Base-by-base conservation (phyloP, 352 stramenopile species). In the Nothophytophthora sp. region DNA sequence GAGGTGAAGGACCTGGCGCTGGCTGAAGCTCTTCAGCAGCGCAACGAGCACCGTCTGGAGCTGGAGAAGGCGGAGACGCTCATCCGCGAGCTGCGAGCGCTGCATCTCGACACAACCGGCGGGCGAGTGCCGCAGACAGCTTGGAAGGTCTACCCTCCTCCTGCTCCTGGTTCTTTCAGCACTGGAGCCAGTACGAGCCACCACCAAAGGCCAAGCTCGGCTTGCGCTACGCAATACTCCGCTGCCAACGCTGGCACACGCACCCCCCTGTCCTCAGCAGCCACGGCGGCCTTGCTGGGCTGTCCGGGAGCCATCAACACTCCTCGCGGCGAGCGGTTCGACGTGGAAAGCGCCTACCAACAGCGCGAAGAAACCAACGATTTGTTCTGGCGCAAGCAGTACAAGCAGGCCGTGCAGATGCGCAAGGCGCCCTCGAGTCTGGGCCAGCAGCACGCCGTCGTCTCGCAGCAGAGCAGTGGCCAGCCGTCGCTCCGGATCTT, bases 401-500 rank as follows among this genome's bases (percentile, higher is more conserved):
- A 84, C 55, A 73, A 73, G 28, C 67, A 84, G 9, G 73, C 73
- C 8, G 68, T 84, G 18, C 70, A 65, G 16, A 76, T 81, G 73
- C 58, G 73, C 23, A 81, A 80, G 58, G 59, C 70, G 19, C 66
- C 63, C 8, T 56, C 50, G 18, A 32, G 30, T 24, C 33, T 23
- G 42, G 33, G 44, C 7, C 44, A 55, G 15, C 59, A 33, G 37
- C 53, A 19, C 11, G 42, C 24, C 15, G 27, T 35, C 30, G 20
- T 33, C 18, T 24, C 29, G 12, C 47, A 55, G 23, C 22, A 54
- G 19, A 37, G 41, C n/a, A 53, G 11, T 42, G 20, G 30, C 38
- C 51, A 70, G 32, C 72, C 77, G 6, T 86, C 76, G 5, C 70
- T 90, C 30, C 81, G 82, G 70, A 90, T 90, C 55, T 90, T 90